Evolutionary conservation across 495 filamentous ascomycete genomes (phyloP).

Genomic region (Penicillium maclennaniae): DNA sequence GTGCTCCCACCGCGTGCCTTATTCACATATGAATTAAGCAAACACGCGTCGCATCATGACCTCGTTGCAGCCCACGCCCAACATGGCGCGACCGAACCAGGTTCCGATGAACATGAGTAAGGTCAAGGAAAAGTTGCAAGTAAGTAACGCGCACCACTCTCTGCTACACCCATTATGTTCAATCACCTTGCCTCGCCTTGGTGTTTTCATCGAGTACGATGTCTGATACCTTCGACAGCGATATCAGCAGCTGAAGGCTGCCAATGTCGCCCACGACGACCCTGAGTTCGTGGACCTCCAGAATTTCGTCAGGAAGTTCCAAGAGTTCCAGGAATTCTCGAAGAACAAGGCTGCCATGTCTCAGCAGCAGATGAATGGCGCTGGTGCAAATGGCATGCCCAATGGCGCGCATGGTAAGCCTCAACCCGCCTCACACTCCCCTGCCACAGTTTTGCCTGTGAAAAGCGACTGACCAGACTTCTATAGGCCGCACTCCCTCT

Average conservation of each 20-base stretch:
- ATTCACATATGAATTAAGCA: slow-evolving; percentile 33
- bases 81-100: slow-evolving; percentile 55
- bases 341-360: slow-evolving; percentile 15
- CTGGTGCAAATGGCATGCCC: slow-evolving; percentile 25
- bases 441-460: not conserved
- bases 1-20: slow-evolving; percentile 12
- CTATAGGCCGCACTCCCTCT: slow-evolving; percentile 38
- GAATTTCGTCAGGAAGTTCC: not conserved
- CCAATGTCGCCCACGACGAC: not conserved
- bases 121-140: slow-evolving; percentile 57
- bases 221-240: slow-evolving; percentile 24
- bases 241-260: slow-evolving; percentile 9
- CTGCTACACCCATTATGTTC: not conserved
- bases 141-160: slow-evolving; percentile 30
- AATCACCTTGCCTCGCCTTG: not conserved
- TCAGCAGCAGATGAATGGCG: slow-evolving; percentile 43
- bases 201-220: not conserved
- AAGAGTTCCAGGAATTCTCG: not conserved
- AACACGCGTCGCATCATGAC: slow-evolving; percentile 58
- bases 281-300: not conserved
- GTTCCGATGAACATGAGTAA: slow-evolving; percentile 50
- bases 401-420: slow-evolving; percentile 52
- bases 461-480: not conserved
- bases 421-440: not conserved
- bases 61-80: slow-evolving; percentile 67